These are phyloP conservation scores for Gaertneriomyces sp. DNA, from an alignment of 192 early-diverging fungal species.

Conservation along the genomic window DNA sequence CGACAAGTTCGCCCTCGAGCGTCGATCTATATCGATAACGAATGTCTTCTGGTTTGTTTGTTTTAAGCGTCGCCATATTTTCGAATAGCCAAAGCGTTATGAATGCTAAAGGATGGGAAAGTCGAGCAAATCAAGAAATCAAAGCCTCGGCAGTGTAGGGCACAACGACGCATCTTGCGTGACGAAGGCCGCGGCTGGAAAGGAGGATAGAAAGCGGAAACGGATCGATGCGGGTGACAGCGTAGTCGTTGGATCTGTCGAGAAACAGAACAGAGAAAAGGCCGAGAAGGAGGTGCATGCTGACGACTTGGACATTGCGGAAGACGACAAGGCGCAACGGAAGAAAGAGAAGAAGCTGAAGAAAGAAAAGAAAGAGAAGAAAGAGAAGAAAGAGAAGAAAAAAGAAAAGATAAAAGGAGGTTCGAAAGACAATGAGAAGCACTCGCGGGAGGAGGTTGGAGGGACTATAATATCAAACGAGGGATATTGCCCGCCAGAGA, in stretches of 20 bases:
- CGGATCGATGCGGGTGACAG: neutral
- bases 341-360: neutral
- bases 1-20: too few species aligned
- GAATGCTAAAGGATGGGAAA: too few species aligned
- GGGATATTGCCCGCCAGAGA: too few species aligned
- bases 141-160: too few species aligned
- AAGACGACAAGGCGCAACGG: neutral
- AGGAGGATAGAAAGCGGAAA: constrained; percentile 5
- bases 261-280: neutral
- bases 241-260: neutral
- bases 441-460: neutral
- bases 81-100: too few species aligned
- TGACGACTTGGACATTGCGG: too few species aligned
- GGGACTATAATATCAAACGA: too few species aligned
- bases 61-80: too few species aligned
- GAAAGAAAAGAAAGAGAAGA: neutral
- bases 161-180: neutral
- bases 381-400: neutral
- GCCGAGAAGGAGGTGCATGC: neutral
- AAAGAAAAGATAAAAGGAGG: neutral
- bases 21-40: too few species aligned
- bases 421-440: neutral
- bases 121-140: too few species aligned
- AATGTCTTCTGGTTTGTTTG: too few species aligned
- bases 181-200: neutral